Evolutionary conservation across 2,329 filamentous ascomycete genomes (phyloP), one percentile per base, ranked within the genome.

Genomic region (Coniochaeta ligniaria): DNA sequence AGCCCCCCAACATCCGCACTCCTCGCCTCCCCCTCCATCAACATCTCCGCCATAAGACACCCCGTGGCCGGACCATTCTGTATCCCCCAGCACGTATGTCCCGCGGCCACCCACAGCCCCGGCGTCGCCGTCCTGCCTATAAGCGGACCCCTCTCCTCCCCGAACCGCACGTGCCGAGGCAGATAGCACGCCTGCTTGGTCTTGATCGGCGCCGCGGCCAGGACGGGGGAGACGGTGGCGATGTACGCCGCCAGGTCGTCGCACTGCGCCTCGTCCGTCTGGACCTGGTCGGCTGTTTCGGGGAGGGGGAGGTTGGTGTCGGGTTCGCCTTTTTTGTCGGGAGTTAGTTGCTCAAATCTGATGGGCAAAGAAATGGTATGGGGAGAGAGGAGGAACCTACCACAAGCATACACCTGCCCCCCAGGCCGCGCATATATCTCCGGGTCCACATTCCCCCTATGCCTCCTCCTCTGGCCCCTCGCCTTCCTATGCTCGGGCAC

Each of bases 41-140:
- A 76, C 74, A 90, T 86, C 73, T 94, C 90, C 41, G 89, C 88
- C 78, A 95, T 88, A 43, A 94, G 73, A 74, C 88, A 91, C 4
- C 91, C 91, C 8, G 94, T 98, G 1, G 83, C 95, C 1, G 94
- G 93, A 0, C 87, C 92, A 76, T 99, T 98, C 76, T 98, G 94
- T 24, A 99, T 96, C 0, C 95, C 95, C 95, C 95, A 99, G 76
- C 94, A 98, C 1, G 92, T 96, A 78, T 99, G 95, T 0, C 95
- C 95, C 0, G 91, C 83, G 0, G 95, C 95, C 62, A 98, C 79
- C 72, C 89, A 88, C 50, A 98, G 69, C 0, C 93, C 92, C 7
- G 85, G 83, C 0, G 88, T 84, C 1, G 83, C 82, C 8, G 92
- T 93, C 59, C 81, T 78, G 0, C 95, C 95, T 26, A 98, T 83